phyloP scores from a whole-genome alignment of 768 basidiomycete species.

The Nevesoporus exiguus region DNA sequence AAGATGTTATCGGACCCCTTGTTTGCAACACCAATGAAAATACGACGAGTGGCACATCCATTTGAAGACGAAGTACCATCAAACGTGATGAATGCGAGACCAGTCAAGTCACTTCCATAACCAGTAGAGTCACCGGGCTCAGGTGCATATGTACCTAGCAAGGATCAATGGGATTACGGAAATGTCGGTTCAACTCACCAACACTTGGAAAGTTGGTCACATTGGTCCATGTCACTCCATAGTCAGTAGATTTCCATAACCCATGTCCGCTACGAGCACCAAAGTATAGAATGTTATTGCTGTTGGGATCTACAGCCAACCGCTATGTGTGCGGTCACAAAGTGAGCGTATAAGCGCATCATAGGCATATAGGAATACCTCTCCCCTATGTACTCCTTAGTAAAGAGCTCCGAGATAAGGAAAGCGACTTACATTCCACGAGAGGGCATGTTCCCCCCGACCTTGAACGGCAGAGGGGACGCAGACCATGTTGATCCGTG shows the following conservation, averaged over 20 bases:
- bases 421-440: constrained; percentile 49
- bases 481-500: constrained; percentile 53
- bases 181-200: constrained; percentile 36
- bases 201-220: constrained; percentile 57
- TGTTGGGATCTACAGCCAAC: constrained; percentile 60
- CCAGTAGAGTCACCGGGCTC: constrained; percentile 9
- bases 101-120: constrained; percentile 4
- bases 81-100: constrained; percentile 14
- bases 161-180: background rate
- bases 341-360: background rate
- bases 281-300: constrained; percentile 58
- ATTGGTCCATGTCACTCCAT: constrained; percentile 54
- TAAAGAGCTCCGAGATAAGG: background rate
- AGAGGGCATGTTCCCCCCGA: constrained; percentile 43
- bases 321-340: constrained; percentile 35
- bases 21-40: constrained; percentile 67
- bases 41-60: constrained; percentile 54
- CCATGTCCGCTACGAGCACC: constrained; percentile 64
- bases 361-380: background rate
- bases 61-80: constrained; percentile 35
- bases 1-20: constrained; percentile 53
- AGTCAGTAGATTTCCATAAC: constrained; percentile 63
- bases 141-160: constrained; percentile 9
- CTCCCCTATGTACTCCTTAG: constrained; percentile 5
- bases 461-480: constrained; percentile 57